Conservation (phyloP, 2,329 filamentous ascomycete genomes). For the Penicillium sp. region DNA sequence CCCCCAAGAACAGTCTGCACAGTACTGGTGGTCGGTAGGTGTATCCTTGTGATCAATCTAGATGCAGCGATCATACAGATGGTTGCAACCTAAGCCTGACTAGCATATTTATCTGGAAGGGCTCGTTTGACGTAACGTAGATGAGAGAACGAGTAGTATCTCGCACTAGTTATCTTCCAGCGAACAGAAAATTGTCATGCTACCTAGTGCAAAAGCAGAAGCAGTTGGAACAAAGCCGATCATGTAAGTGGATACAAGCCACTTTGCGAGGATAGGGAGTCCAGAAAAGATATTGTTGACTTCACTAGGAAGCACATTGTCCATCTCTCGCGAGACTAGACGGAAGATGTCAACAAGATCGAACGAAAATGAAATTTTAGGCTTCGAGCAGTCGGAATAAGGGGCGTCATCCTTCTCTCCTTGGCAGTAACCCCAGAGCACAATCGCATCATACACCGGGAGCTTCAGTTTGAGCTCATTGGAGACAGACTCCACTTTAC, state of each 20-base stretch:
- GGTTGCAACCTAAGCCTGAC: no score
- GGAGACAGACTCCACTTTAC: neutral
- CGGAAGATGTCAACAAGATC: conserved; percentile 3
- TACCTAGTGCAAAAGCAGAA: no score
- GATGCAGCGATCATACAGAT: no score
- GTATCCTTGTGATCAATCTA: no score
- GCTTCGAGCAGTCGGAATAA: conserved; percentile 2
- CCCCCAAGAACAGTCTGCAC: no score
- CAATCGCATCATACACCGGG: conserved; percentile 4
- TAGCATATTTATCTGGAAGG: no score
- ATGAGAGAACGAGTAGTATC: no score
- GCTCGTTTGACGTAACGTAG: no score
- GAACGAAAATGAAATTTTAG: conserved; percentile 6
- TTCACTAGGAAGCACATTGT: conserved; percentile 1
- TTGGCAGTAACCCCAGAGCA: conserved; percentile 9
- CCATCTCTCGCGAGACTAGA: neutral
- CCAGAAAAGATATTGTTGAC: conserved; percentile 1
- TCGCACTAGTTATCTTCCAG: no score
- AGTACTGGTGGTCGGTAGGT: no score
- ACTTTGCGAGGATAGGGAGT: conserved; percentile 2
- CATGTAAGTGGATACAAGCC: conserved; percentile 5
- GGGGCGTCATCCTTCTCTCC: neutral
- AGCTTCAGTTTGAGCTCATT: conserved; percentile 4
- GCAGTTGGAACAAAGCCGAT: conserved; percentile 2
- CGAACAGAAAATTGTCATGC: no score